Conservation (phyloP, 108 stramenopile genomes). For the Thalassiosira profunda region DNA sequence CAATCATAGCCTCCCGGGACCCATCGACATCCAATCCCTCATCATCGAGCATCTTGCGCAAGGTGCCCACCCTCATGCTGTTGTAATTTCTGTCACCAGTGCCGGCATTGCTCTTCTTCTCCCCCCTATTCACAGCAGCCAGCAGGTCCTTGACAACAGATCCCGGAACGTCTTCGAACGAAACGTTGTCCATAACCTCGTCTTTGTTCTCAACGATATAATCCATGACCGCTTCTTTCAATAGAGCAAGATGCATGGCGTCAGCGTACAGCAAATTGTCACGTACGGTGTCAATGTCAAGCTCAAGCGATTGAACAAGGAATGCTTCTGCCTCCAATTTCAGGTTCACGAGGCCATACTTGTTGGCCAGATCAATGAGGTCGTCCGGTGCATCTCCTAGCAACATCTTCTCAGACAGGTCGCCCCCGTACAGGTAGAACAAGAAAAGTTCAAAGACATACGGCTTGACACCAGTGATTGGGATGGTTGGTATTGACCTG, state of each 20-base stretch:
- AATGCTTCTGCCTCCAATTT: slow-evolving; percentile 22
- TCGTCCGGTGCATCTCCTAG: background rate
- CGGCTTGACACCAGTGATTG: background rate
- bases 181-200: background rate
- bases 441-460: background rate
- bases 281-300: slow-evolving; percentile 1
- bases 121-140: background rate
- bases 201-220: slow-evolving; percentile 10
- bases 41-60: background rate
- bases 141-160: background rate
- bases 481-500: background rate
- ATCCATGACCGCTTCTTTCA: slow-evolving; percentile 24
- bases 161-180: background rate
- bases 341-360: slow-evolving; percentile 19
- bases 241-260: background rate
- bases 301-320: background rate
- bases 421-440: background rate
- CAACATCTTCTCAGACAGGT: background rate
- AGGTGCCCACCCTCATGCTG: background rate
- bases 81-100: slow-evolving; percentile 1
- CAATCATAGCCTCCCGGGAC: background rate
- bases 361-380: slow-evolving; percentile 12
- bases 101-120: background rate
- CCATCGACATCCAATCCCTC: slow-evolving; percentile 5
- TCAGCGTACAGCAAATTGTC: slow-evolving; percentile 14